phyloP scores from a whole-genome alignment of 208 protist species.

The Leishmania turanica region DNA sequence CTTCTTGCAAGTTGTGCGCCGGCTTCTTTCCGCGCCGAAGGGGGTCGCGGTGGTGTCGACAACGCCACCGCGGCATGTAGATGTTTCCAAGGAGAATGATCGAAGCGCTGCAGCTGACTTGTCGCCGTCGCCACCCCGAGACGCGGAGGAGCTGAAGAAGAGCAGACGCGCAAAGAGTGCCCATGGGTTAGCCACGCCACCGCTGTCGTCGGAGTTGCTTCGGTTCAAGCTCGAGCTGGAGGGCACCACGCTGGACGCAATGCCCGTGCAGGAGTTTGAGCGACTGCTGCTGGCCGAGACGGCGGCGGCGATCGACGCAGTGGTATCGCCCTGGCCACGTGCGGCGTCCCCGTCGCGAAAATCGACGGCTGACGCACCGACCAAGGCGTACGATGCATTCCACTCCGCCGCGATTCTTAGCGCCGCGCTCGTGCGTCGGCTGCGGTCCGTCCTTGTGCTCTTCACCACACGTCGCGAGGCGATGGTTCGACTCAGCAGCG shows the following conservation, averaged over 20 bases:
- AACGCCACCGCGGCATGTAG: not conserved
- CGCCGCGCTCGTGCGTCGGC: slow-evolving; percentile 39
- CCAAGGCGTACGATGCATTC: slow-evolving; percentile 33
- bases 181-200: not conserved
- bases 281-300: slow-evolving; percentile 54
- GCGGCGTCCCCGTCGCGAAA: not conserved
- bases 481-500: slow-evolving; percentile 48
- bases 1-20: slow-evolving; percentile 39
- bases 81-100: not conserved
- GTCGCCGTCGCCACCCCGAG: not conserved
- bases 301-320: slow-evolving; percentile 32
- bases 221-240: slow-evolving; percentile 80
- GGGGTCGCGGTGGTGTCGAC: slow-evolving; percentile 4
- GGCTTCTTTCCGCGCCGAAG: slow-evolving; percentile 18
- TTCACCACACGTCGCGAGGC: slow-evolving; percentile 57
- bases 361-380: not conserved
- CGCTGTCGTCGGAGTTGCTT: slow-evolving; percentile 12
- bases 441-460: slow-evolving; percentile 64
- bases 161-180: not conserved
- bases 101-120: not conserved
- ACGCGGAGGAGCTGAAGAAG: slow-evolving; percentile 6
- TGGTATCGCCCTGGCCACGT: slow-evolving; percentile 5
- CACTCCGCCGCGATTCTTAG: slow-evolving; percentile 61
- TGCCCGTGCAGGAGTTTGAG: slow-evolving; percentile 50
- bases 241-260: slow-evolving; percentile 40